Percentiles rank a stretch among this genome's conserved stretches.
Conservation (phyloP, 345 rosid species). For the Bretschneidera sinensis region DNA sequence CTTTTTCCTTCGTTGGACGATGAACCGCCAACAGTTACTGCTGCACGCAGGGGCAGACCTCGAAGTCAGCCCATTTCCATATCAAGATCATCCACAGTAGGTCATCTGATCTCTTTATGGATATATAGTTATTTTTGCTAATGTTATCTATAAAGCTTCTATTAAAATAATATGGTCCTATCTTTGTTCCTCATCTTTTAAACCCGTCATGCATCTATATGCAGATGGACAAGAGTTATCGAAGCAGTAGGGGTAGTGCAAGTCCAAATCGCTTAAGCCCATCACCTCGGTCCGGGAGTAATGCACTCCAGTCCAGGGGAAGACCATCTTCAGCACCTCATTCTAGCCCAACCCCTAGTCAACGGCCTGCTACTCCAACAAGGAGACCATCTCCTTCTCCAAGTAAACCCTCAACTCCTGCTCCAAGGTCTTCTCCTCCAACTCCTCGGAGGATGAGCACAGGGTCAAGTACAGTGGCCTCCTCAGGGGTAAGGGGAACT, state of each 20-base stretch:
- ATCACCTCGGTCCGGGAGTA: conserved; percentile 71
- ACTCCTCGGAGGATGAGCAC: conserved; percentile 69
- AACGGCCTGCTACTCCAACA: conserved; percentile 54
- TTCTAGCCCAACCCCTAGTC: conserved; percentile 59
- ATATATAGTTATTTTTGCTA: conserved; percentile 9
- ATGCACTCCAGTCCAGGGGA: conserved; percentile 66
- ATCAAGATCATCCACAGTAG: conserved; percentile 92
- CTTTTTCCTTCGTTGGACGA: conserved; percentile 94
- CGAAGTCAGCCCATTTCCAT: conserved; percentile 83
- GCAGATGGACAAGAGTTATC: conserved; percentile 90
- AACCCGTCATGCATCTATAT: conserved; percentile 11
- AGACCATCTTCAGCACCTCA: conserved; percentile 76
- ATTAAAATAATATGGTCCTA: background rate
- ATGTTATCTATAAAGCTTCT: background rate
- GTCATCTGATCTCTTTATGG: conserved; percentile 19
- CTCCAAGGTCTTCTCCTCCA: conserved; percentile 75
- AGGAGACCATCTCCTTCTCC: conserved; percentile 78
- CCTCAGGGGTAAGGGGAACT: conserved; percentile 59
- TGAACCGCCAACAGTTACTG: conserved; percentile 54
- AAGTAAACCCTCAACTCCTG: conserved; percentile 51
- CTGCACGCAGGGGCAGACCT: conserved; percentile 73
- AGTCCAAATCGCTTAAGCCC: conserved; percentile 94
- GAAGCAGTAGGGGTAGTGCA: conserved; percentile 92
- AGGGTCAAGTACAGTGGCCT: conserved; percentile 37
- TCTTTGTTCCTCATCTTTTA: background rate